Evolutionary conservation across 2,329 filamentous ascomycete species (phyloP).

Genomic region (Helminthosporium solani): DNA sequence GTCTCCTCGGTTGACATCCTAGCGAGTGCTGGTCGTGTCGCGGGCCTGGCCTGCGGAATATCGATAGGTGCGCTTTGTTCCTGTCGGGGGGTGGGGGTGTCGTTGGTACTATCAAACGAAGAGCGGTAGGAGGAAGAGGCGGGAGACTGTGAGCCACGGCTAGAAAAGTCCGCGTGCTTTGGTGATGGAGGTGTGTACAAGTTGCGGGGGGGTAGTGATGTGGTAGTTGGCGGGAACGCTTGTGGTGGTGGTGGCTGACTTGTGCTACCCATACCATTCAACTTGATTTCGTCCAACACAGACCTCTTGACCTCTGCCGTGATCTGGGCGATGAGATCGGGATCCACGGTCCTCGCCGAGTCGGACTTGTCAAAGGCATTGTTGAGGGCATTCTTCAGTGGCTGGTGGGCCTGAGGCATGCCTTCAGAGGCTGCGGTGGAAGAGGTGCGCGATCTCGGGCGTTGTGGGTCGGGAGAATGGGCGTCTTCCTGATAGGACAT

Average conservation of each 20-base stretch:
- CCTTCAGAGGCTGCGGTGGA: conserved; percentile 35
- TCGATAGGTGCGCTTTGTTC: conserved; percentile 28
- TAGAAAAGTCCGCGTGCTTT: conserved; percentile 32
- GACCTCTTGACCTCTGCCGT: conserved; percentile 57
- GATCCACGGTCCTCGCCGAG: conserved; percentile 54
- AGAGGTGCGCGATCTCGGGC: conserved; percentile 31
- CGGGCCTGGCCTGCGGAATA: conserved; percentile 22
- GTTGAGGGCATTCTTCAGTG: conserved; percentile 59
- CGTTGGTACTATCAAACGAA: conserved; percentile 33
- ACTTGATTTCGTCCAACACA: conserved; percentile 50
- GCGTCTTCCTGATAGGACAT: conserved; percentile 28
- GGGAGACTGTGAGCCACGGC: conserved; percentile 39
- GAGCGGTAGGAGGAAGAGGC: conserved; percentile 34
- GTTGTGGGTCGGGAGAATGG: conserved; percentile 23
- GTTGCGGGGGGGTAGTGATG: conserved; percentile 50
- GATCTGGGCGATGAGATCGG: conserved; percentile 62
- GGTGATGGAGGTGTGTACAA: conserved; percentile 60
- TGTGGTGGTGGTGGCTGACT: conserved; percentile 39
- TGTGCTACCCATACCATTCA: conserved; percentile 37
- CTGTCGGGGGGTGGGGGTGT: conserved; percentile 31
- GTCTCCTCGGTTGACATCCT: conserved; percentile 38
- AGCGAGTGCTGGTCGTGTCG: conserved; percentile 27
- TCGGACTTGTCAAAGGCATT: conserved; percentile 56
- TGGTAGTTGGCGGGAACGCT: conserved; percentile 43
- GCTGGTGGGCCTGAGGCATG: conserved; percentile 45